Percentiles rank a stretch among this genome's conserved stretches.
phyloP scores from a whole-genome alignment of 2,329 filamentous ascomycete genomes.

The Pseudonectria buxi region DNA sequence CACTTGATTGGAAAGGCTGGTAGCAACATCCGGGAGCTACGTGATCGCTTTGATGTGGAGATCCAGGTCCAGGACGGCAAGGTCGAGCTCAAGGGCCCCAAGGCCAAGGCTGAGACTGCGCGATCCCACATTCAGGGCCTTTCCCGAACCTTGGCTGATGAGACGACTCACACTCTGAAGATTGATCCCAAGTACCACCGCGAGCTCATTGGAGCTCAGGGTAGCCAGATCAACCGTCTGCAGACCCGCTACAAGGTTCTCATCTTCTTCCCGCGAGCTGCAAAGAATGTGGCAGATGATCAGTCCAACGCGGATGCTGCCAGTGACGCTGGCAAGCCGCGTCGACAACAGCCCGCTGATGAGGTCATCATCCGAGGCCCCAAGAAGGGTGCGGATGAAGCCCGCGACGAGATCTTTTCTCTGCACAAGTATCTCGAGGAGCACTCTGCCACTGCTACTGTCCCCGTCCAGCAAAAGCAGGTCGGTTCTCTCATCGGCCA shows the following conservation, averaged over 20 bases:
- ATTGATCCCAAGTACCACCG: constrained; percentile 91
- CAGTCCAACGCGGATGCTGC: constrained; percentile 61
- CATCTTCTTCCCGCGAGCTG: constrained; percentile 79
- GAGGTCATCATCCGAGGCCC: constrained; percentile 89
- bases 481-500: constrained; percentile 90
- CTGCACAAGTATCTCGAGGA: constrained; percentile 86
- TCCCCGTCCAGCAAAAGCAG: constrained; percentile 85
- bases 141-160: constrained; percentile 80
- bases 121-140: constrained; percentile 75
- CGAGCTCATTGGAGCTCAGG: constrained; percentile 84
- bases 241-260: constrained; percentile 90
- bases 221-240: constrained; percentile 81
- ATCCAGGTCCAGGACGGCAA: constrained; percentile 91
- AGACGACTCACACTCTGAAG: constrained; percentile 79
- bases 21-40: constrained; percentile 58
- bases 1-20: constrained; percentile 67
- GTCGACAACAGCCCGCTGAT: constrained; percentile 70
- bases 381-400: constrained; percentile 85
- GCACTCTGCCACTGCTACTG: constrained; percentile 70
- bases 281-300: constrained; percentile 60
- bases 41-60: constrained; percentile 61
- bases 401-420: constrained; percentile 83
- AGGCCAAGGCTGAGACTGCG: constrained; percentile 85
- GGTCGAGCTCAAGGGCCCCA: constrained; percentile 91
- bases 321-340: constrained; percentile 59